phyloP scores from a whole-genome alignment of 768 basidiomycete species.

The Kwoniella bestiolae region DNA sequence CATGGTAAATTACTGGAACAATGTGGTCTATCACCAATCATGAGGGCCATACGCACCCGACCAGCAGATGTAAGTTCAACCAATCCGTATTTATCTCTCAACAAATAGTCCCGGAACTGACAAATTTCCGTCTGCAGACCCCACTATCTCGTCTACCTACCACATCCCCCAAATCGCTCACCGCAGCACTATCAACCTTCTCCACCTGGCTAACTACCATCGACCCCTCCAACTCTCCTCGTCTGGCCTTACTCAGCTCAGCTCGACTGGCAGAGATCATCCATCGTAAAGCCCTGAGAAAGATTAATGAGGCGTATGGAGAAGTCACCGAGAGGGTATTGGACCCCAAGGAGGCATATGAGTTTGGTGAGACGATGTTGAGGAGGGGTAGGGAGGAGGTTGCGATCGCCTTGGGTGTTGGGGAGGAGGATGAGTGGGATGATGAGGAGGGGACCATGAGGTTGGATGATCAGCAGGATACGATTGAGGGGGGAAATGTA shows the following conservation, averaged over 20 bases:
- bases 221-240: slow-evolving; percentile 75
- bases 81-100: too few species aligned
- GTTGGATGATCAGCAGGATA: neutral
- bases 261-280: slow-evolving; percentile 70
- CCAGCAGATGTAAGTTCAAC: slow-evolving; percentile 54
- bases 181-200: slow-evolving; percentile 68
- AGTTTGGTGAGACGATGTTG: slow-evolving; percentile 83
- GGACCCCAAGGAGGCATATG: slow-evolving; percentile 77
- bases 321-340: slow-evolving; percentile 76
- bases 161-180: slow-evolving; percentile 69
- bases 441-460: neutral
- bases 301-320: slow-evolving; percentile 72
- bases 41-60: slow-evolving; percentile 56
- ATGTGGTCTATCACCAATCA: slow-evolving; percentile 59
- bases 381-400: slow-evolving; percentile 63
- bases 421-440: slow-evolving; percentile 19
- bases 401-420: slow-evolving; percentile 46
- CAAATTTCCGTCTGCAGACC: slow-evolving; percentile 59
- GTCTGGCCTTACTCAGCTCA: slow-evolving; percentile 73
- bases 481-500: neutral
- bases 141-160: slow-evolving; percentile 77
- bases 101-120: too few species aligned
- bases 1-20: slow-evolving; percentile 58
- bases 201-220: slow-evolving; percentile 81
- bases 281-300: slow-evolving; percentile 73